phyloP scores from a whole-genome alignment of 2,329 filamentous ascomycete genomes.

The Verticillium dahliae region DNA sequence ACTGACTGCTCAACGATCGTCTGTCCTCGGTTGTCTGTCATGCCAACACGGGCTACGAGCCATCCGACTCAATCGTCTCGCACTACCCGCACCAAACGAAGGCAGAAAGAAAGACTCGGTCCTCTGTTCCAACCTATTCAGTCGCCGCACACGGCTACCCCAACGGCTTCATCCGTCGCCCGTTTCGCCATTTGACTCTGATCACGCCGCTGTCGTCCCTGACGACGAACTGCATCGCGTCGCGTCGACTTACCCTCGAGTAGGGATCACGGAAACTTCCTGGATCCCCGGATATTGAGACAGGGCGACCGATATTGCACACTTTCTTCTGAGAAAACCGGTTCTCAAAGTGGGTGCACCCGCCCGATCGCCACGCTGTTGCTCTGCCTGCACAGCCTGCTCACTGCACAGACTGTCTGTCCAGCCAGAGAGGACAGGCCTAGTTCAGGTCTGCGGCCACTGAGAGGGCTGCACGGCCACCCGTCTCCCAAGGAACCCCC shows the following conservation, averaged over 20 bases:
- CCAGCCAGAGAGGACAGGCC: background rate
- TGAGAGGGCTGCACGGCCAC: background rate
- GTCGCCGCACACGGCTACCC: background rate
- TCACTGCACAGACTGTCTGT: no score
- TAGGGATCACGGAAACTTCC: background rate
- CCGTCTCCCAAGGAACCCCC: slow-evolving; percentile 13
- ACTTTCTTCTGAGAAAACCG: background rate
- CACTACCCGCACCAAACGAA: background rate
- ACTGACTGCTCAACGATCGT: background rate
- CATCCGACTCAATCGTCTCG: background rate
- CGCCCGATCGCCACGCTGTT: background rate
- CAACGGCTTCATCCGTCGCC: background rate
- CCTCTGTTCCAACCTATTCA: background rate
- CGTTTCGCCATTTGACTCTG: background rate
- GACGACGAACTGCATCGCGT: background rate
- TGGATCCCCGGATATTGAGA: background rate
- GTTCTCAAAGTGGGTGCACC: background rate
- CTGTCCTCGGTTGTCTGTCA: background rate
- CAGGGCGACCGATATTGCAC: background rate
- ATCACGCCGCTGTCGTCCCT: background rate
- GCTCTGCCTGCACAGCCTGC: background rate
- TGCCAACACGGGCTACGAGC: background rate
- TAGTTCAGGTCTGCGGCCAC: background rate
- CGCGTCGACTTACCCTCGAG: background rate
- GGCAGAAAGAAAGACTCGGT: background rate